Conservation (phyloP, 2,329 filamentous ascomycete genomes). For the Cordyceps pruinosa region DNA sequence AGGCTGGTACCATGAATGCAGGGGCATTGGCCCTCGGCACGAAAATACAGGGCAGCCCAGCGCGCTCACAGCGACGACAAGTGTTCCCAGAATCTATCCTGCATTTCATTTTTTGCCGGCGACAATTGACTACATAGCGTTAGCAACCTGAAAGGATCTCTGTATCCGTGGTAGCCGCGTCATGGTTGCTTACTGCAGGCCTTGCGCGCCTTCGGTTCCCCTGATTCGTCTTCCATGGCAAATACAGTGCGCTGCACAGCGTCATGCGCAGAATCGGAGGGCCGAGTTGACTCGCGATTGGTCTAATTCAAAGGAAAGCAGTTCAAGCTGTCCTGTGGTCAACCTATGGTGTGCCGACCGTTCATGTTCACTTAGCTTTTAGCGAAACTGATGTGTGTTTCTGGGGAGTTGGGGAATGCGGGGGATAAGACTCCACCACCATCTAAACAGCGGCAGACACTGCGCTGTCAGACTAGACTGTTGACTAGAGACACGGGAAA, state of each 20-base stretch:
- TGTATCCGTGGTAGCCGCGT: background rate
- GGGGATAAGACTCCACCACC: slow-evolving; percentile 5
- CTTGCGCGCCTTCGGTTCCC: slow-evolving; percentile 23
- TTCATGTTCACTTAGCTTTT: background rate
- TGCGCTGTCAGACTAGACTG: background rate
- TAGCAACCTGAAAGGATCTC: background rate
- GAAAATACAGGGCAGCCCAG: slow-evolving; percentile 32
- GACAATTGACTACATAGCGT: slow-evolving; percentile 20
- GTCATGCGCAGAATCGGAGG: background rate
- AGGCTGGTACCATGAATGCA: slow-evolving; percentile 6
- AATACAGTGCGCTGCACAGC: too few relatives aligned
- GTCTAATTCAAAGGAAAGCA: background rate
- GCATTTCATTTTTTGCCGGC: slow-evolving; percentile 31
- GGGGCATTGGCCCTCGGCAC: slow-evolving; percentile 34
- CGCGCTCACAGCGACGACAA: slow-evolving; percentile 27
- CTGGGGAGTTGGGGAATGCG: slow-evolving; percentile 9
- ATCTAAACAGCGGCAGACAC: background rate
- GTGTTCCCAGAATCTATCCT: slow-evolving; percentile 27
- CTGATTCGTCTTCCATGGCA: slow-evolving; percentile 12
- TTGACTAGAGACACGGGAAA: background rate
- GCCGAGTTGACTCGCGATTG: background rate
- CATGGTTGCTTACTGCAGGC: slow-evolving; percentile 23
- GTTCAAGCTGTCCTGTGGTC: background rate
- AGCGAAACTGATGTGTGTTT: slow-evolving; percentile 1
- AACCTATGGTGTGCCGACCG: background rate